These are phyloP conservation scores for Vanrija sp. DNA, from an alignment of 1,284 basidiomycete species.

Conservation along the genomic window DNA sequence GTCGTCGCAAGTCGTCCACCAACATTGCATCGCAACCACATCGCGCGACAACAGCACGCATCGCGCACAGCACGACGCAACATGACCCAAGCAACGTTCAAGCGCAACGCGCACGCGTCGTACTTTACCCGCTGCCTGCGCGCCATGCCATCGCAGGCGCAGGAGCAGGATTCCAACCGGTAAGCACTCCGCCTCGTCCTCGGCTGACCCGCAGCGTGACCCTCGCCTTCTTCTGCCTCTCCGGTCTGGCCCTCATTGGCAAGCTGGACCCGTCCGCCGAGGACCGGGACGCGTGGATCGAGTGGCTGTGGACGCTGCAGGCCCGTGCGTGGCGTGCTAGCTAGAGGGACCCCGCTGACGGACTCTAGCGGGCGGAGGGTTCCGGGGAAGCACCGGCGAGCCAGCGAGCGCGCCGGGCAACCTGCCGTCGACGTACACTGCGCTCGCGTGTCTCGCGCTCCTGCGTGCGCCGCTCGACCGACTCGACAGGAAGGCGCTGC, in stretches of 20 bases:
- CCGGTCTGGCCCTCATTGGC: conserved; percentile 68
- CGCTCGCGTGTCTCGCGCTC: conserved; percentile 71
- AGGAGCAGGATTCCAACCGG: conserved; percentile 46
- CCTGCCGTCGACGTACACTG: conserved; percentile 89
- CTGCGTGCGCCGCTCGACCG: conserved; percentile 71
- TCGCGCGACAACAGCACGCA: background rate
- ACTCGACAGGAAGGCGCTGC: conserved; percentile 63
- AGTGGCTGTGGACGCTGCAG: conserved; percentile 87
- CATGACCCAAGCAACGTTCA: conserved; percentile 40
- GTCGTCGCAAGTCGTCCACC: no score
- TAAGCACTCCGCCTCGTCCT: conserved; percentile 5
- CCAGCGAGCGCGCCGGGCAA: conserved; percentile 64
- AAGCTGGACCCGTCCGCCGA: conserved; percentile 54
- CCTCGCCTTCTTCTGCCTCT: conserved; percentile 77
- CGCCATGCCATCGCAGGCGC: conserved; percentile 39
- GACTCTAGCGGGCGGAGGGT: conserved; percentile 60
- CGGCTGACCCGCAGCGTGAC: conserved; percentile 58
- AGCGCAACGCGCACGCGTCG: conserved; percentile 44
- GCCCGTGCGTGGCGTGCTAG: conserved; percentile 42
- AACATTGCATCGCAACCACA: background rate
- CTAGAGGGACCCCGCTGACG: background rate
- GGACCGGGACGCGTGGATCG: conserved; percentile 63
- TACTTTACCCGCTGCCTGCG: conserved; percentile 44
- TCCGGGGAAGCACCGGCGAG: conserved; percentile 58
- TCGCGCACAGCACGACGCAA: background rate